Evolutionary conservation across 2,329 filamentous ascomycete genomes (phyloP).

Genomic region (Aspergillus neotritici): DNA sequence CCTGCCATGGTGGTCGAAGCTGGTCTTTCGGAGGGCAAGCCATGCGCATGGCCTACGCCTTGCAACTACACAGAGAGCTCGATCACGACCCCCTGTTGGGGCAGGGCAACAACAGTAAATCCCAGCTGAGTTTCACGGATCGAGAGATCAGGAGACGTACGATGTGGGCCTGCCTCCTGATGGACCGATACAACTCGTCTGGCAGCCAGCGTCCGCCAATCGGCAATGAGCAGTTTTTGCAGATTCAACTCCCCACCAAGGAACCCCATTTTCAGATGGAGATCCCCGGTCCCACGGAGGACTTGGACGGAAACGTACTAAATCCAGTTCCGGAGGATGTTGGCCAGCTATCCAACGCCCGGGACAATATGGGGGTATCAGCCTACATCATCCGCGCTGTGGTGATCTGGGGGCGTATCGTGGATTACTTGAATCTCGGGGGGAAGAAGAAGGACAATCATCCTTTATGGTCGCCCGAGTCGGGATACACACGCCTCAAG

Average conservation of each 20-base stretch:
- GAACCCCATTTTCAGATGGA: conserved; percentile 88
- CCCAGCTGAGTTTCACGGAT: conserved; percentile 79
- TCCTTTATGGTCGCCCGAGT: conserved; percentile 78
- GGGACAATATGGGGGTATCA: conserved; percentile 87
- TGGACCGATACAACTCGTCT: conserved; percentile 97
- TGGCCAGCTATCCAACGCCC: conserved; percentile 60
- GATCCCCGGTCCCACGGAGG: conserved; percentile 81
- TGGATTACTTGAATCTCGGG: conserved; percentile 84
- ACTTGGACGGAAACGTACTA: conserved; percentile 64
- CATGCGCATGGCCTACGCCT: conserved; percentile 91
- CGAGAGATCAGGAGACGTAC: conserved; percentile 86
- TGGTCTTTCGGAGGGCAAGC: conserved; percentile 96
- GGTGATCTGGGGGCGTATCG: conserved; percentile 81
- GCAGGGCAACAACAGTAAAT: conserved; percentile 51
- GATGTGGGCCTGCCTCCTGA: conserved; percentile 97
- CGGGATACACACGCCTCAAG: conserved; percentile 65
- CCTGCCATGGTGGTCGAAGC: conserved; percentile 89
- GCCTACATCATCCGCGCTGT: conserved; percentile 84
- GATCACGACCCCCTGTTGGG: conserved; percentile 68
- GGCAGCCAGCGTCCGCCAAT: conserved; percentile 90
- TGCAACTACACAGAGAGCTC: conserved; percentile 87
- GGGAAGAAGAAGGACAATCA: conserved; percentile 72
- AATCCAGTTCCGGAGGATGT: conserved; percentile 58
- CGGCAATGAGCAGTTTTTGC: conserved; percentile 79
- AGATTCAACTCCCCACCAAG: conserved; percentile 84